Evolutionary conservation across 2,329 filamentous ascomycete species (phyloP), one percentile per base, ranked within the genome.

Genomic region (Lachnellula cervina): DNA sequence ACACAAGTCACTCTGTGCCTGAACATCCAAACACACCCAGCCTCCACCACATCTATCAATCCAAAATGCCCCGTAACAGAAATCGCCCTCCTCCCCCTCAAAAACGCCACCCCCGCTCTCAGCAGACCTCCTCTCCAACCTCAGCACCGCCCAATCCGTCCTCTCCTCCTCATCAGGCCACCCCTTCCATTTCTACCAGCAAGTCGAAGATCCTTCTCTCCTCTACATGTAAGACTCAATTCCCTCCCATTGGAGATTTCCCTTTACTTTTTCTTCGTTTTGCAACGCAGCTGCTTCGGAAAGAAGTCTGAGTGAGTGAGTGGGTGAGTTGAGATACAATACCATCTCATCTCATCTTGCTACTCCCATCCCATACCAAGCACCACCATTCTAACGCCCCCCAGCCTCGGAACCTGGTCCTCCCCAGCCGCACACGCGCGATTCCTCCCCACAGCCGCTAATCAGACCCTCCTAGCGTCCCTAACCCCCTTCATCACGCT

Each of bases 41-140:
- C 28, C 28, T 32, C 28, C 28, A 9, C 28, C 28, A 32, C 28
- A 9, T 8, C 28, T n/a, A 23, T 49, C 28, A 52, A 45, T 16
- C 23, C 3, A 25, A 25, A 25, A 75, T 75, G 72, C 28, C 70
- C 16, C n/a, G 65, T 75, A 51, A 77, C 75, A n/a, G 75, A 79
- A 62, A 60, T 79, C 40, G 76, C 75, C 3, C n/a, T 70, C 74
- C 37, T 68, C 77, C 5, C 71, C 66, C 19, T 64, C 77, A 32
- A 66, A 32, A 7, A n/a, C 28, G 7, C 28, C 40, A n/a, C 32
- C 49, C 19, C 11, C 48, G 65, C 14, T 59, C 64, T 32, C 56
- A 1, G 44, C 47, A 50, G 59, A 61, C 37, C 51, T 74, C 4
- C 62, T 64, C 42, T 54, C 62, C 17, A 70, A 67, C n/a, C 68